Conservation (phyloP, 495 filamentous ascomycete genomes). For the Aspergillus leporis region DNA sequence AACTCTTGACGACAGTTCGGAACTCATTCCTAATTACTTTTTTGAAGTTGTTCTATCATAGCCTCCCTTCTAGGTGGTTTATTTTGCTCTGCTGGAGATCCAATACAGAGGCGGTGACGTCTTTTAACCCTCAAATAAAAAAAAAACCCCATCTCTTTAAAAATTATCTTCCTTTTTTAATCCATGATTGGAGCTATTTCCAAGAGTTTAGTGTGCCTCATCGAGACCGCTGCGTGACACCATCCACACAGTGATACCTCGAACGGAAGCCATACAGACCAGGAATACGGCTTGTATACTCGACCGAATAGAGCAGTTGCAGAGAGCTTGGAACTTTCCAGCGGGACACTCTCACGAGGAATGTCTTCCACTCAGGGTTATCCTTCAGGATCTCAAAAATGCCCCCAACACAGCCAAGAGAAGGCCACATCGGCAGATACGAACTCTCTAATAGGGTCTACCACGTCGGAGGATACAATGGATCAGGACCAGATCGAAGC, state of each 20-base stretch:
- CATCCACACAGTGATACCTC: not conserved
- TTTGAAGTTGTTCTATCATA: not conserved
- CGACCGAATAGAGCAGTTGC: not conserved
- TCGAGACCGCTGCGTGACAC: not conserved
- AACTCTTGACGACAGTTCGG: not conserved
- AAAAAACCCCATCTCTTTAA: not conserved
- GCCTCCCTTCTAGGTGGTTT: not conserved
- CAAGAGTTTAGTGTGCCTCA: not conserved
- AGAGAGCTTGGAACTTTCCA: not conserved
- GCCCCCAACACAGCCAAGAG: constrained; percentile 22
- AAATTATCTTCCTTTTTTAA: not conserved
- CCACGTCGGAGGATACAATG: constrained; percentile 34
- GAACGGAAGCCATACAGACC: not conserved
- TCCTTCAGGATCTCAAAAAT: constrained; percentile 26
- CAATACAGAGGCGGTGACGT: not conserved
- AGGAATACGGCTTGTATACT: not conserved
- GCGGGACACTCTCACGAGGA: not conserved
- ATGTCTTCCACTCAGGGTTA: constrained; percentile 23
- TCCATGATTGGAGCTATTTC: not conserved
- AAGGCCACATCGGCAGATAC: constrained; percentile 20
- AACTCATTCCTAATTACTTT: not conserved
- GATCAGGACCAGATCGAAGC: constrained; percentile 25
- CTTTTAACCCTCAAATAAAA: not conserved
- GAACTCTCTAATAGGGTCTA: constrained; percentile 30
- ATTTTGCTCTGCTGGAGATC: not conserved